Evolutionary conservation across 352 stramenopile genomes (phyloP).

Genomic region (Peronospora farinosa): DNA sequence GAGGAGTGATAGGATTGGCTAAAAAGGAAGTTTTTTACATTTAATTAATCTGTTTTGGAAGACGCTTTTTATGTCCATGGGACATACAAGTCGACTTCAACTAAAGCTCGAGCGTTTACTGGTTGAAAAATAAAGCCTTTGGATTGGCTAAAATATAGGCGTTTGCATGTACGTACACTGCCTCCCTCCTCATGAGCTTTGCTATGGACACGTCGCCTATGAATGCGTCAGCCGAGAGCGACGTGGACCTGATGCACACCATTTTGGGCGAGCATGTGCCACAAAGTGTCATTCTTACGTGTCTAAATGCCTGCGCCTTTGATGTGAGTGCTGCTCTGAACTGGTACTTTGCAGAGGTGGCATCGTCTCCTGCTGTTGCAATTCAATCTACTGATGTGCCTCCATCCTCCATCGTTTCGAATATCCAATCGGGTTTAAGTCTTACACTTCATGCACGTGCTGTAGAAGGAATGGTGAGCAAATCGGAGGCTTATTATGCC

Average conservation of each 20-base stretch:
- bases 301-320: slow-evolving; percentile 74
- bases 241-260: slow-evolving; percentile 84
- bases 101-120: background rate
- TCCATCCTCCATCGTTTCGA: slow-evolving; percentile 19
- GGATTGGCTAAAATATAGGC: background rate
- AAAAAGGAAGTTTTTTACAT: background rate
- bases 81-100: slow-evolving; percentile 6
- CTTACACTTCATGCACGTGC: slow-evolving; percentile 71
- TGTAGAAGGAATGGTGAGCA: slow-evolving; percentile 73
- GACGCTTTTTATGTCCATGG: too few species aligned
- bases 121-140: background rate
- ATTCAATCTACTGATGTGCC: background rate
- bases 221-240: slow-evolving; percentile 37
- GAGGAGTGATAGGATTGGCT: background rate
- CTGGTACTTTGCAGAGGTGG: slow-evolving; percentile 84
- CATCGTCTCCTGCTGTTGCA: slow-evolving; percentile 19
- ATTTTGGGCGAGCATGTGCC: slow-evolving; percentile 84
- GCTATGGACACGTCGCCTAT: slow-evolving; percentile 3
- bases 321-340: slow-evolving; percentile 83
- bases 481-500: slow-evolving; percentile 80
- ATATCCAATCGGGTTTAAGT: slow-evolving; percentile 64
- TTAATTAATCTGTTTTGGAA: too few species aligned
- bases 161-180: background rate
- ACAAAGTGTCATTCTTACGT: slow-evolving; percentile 79
- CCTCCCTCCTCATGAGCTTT: slow-evolving; percentile 5